Conservation (phyloP, 805 yeast genomes). For the Wickerhamomyces strasburgensis region DNA sequence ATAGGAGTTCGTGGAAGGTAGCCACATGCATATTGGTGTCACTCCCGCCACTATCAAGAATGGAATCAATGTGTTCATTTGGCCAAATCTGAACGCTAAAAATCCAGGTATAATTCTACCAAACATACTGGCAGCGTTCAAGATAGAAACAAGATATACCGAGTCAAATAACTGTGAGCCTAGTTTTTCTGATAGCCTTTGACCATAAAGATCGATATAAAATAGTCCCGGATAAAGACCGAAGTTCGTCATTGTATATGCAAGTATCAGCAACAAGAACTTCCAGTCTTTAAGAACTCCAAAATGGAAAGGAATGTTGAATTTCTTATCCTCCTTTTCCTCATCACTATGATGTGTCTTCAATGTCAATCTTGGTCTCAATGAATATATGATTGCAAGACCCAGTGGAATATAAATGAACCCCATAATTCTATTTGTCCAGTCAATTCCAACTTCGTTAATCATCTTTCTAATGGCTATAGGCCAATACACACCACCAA, state of each 20-base stretch:
- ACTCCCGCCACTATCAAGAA: slow-evolving; percentile 26
- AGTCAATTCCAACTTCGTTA: slow-evolving; percentile 36
- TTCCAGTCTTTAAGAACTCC: slow-evolving; percentile 13
- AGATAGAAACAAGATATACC: slow-evolving; percentile 11
- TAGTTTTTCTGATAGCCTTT: slow-evolving; percentile 7
- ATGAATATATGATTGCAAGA: slow-evolving; percentile 27
- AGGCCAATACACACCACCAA: slow-evolving; percentile 49
- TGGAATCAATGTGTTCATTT: slow-evolving; percentile 35
- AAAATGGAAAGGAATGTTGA: background rate
- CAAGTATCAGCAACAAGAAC: slow-evolving; percentile 3
- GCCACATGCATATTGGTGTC: slow-evolving; percentile 34
- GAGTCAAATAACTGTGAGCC: slow-evolving; percentile 1
- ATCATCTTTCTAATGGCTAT: slow-evolving; percentile 38
- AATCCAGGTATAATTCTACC: slow-evolving; percentile 49
- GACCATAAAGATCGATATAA: slow-evolving; percentile 14
- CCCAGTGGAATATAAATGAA: slow-evolving; percentile 20
- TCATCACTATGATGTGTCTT: slow-evolving; percentile 13
- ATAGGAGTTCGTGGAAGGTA: slow-evolving; percentile 19
- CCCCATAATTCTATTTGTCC: slow-evolving; percentile 40
- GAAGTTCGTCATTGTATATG: slow-evolving; percentile 13
- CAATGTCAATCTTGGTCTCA: slow-evolving; percentile 29
- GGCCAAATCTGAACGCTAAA: slow-evolving; percentile 43
- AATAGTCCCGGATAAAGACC: slow-evolving; percentile 33
- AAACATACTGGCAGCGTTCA: slow-evolving; percentile 39
- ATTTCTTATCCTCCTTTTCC: background rate